Percentiles rank a stretch among this genome's conserved stretches.
Conservation (phyloP, 2,329 filamentous ascomycete genomes). For the Cordyceps militaris region DNA sequence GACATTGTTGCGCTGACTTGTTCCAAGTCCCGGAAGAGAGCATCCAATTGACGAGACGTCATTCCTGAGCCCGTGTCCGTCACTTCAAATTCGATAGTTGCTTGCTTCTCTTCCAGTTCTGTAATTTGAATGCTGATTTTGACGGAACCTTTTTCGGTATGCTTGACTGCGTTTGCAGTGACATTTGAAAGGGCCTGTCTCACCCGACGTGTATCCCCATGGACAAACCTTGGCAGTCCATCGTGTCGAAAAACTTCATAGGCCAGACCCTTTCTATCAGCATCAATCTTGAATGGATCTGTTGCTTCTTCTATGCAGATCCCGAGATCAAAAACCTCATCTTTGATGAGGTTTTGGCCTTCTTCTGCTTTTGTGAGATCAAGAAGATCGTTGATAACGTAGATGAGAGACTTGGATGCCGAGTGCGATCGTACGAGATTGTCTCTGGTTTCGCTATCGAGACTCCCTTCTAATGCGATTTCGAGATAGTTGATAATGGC, state of each 20-base stretch:
- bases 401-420: slow-evolving; percentile 85
- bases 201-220: slow-evolving; percentile 74
- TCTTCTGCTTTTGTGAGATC: slow-evolving; percentile 86
- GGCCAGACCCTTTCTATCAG: slow-evolving; percentile 64
- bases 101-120: slow-evolving; percentile 44
- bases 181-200: slow-evolving; percentile 78
- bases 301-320: slow-evolving; percentile 70
- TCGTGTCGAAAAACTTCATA: slow-evolving; percentile 63
- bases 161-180: slow-evolving; percentile 75
- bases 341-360: slow-evolving; percentile 69
- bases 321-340: slow-evolving; percentile 69
- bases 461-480: slow-evolving; percentile 73
- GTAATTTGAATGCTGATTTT: slow-evolving; percentile 62
- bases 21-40: slow-evolving; percentile 51
- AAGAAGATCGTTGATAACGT: slow-evolving; percentile 86
- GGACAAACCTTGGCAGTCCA: slow-evolving; percentile 61
- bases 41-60: slow-evolving; percentile 54
- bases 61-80: slow-evolving; percentile 70
- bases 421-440: slow-evolving; percentile 81
- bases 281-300: slow-evolving; percentile 65
- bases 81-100: slow-evolving; percentile 66
- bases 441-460: slow-evolving; percentile 78
- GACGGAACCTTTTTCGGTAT: slow-evolving; percentile 62
- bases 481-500: slow-evolving; percentile 94
- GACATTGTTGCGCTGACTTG: slow-evolving; percentile 45